Evolutionary conservation across 164 flowering plant species (phyloP).

Genomic region (Cinnamomum chago): DNA sequence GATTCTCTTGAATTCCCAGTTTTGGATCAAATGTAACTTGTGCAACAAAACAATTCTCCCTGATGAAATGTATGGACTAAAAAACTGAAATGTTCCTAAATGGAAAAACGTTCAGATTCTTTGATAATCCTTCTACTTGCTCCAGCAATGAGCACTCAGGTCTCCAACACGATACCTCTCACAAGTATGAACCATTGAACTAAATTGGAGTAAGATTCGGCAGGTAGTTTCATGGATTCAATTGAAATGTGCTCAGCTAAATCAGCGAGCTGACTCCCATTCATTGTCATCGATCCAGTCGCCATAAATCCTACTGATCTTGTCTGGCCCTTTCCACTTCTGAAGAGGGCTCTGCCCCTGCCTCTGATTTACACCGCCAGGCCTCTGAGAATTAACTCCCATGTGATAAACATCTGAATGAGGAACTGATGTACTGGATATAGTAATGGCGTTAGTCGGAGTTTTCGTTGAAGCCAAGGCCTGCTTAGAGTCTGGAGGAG

Average conservation of each 20-base stretch:
- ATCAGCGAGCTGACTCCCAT: constrained; percentile 28
- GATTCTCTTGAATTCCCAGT: background rate
- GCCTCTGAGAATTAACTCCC: constrained; percentile 71
- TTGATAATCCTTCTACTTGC: background rate
- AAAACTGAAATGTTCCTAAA: background rate
- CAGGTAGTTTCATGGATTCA: constrained; percentile 1
- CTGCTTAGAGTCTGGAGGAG: constrained; percentile 51
- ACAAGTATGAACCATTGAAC: background rate
- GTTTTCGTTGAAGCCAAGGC: constrained; percentile 38
- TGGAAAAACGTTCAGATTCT: background rate
- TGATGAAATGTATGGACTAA: background rate
- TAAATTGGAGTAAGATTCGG: background rate
- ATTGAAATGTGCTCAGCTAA: background rate
- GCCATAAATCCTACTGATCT: constrained; percentile 95
- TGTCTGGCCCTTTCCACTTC: constrained; percentile 98
- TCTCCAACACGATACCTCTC: background rate
- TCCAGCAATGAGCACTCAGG: background rate
- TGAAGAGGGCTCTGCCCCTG: constrained; percentile 55
- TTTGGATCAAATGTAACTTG: background rate
- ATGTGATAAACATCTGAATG: constrained; percentile 63
- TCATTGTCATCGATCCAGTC: constrained; percentile 97
- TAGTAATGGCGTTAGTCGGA: constrained; percentile 34
- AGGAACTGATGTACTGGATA: constrained; percentile 37
- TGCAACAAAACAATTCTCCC: background rate
- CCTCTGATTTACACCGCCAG: constrained; percentile 47